Evolutionary conservation across 257 asterid genomes (phyloP).

Genomic region (Solanum megistacrolobum): DNA sequence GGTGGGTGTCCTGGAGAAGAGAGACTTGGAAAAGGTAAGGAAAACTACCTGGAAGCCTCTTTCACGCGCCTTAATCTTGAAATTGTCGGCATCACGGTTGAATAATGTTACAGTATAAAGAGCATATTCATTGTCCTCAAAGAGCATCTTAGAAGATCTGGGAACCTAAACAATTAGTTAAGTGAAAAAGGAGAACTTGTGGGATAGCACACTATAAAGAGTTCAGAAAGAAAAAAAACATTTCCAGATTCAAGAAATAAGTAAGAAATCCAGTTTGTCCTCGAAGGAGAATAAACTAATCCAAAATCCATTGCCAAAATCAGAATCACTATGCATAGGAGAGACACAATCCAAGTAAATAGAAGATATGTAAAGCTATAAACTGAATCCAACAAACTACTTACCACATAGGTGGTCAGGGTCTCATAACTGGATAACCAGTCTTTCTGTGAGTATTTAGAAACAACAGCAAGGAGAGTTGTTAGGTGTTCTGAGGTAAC

Average conservation of each 20-base stretch:
- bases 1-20: background rate
- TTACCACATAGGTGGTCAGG: conserved; percentile 76
- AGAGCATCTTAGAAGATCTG: conserved; percentile 86
- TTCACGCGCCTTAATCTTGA: conserved; percentile 70
- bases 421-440: conserved; percentile 86
- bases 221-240: background rate
- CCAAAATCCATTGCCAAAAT: background rate
- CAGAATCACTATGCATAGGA: background rate
- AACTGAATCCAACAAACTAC: conserved; percentile 2
- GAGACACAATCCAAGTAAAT: background rate
- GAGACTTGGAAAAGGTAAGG: background rate
- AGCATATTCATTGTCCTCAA: conserved; percentile 81
- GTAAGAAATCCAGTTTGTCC: background rate
- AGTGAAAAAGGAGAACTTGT: conserved; percentile 15
- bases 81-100: conserved; percentile 90
- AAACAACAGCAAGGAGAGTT: conserved; percentile 68
- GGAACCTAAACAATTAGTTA: conserved; percentile 58
- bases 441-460: conserved; percentile 85
- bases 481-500: conserved; percentile 68
- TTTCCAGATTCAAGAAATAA: background rate
- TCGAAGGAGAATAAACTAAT: background rate
- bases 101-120: conserved; percentile 72
- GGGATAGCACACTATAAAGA: background rate
- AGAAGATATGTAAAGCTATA: background rate
- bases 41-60: conserved; percentile 63